phyloP scores from a whole-genome alignment of 257 asterid species.

The Lavandula angustifolia region DNA sequence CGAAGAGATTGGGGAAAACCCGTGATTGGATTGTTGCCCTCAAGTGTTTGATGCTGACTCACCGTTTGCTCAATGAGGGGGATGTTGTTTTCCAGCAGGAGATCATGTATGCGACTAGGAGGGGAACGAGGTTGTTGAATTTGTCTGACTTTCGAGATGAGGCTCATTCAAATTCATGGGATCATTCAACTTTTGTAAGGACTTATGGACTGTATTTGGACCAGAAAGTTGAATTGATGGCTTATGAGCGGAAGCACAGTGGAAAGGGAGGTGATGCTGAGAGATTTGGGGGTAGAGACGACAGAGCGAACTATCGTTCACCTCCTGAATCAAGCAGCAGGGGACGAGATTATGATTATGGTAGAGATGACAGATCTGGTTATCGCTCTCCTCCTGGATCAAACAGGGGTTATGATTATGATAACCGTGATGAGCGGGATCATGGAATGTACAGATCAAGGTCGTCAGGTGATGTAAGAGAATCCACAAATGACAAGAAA shows the following conservation, averaged over 20 bases:
- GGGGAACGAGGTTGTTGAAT: slow-evolving; percentile 69
- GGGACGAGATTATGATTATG: slow-evolving; percentile 55
- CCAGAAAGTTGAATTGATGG: slow-evolving; percentile 72
- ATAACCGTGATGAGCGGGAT: slow-evolving; percentile 46
- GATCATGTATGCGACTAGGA: slow-evolving; percentile 73
- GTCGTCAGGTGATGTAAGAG: slow-evolving; percentile 70
- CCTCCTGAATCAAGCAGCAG: slow-evolving; percentile 52
- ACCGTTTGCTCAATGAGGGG: slow-evolving; percentile 71
- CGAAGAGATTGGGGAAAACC: slow-evolving; percentile 72
- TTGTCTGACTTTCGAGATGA: slow-evolving; percentile 82
- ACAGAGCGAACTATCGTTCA: slow-evolving; percentile 43
- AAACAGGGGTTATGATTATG: slow-evolving; percentile 52
- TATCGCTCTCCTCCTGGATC: slow-evolving; percentile 61
- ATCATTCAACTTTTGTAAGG: slow-evolving; percentile 76
- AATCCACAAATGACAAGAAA: slow-evolving; percentile 47
- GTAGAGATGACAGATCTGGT: slow-evolving; percentile 49
- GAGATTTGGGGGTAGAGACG: slow-evolving; percentile 49
- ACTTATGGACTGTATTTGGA: slow-evolving; percentile 67
- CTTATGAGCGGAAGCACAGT: slow-evolving; percentile 52
- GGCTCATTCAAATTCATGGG: slow-evolving; percentile 86
- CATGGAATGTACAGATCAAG: slow-evolving; percentile 71
- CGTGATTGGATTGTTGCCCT: slow-evolving; percentile 89
- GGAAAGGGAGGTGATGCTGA: slow-evolving; percentile 47
- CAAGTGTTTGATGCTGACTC: slow-evolving; percentile 68
- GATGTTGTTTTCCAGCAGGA: slow-evolving; percentile 70